These are phyloP conservation scores for Zea luxurians DNA, from an alignment of 176 grass and related monocot genomes.

Conservation along the genomic window DNA sequence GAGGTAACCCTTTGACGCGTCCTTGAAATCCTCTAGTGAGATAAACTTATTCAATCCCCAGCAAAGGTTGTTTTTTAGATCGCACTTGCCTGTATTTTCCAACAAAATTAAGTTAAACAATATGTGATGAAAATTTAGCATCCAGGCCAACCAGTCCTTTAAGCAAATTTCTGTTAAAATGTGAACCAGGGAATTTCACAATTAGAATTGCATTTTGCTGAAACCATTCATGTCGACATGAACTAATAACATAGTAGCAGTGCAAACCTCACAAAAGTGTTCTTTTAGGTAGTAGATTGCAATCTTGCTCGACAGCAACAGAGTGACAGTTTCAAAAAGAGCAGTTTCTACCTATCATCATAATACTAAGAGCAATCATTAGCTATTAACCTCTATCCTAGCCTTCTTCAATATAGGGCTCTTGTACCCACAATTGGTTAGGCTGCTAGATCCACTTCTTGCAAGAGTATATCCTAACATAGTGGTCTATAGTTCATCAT, in stretches of 20 bases:
- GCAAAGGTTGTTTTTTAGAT: neutral
- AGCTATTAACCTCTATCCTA: too few species aligned
- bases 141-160: neutral
- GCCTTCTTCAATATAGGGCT: neutral
- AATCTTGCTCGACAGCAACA: too few species aligned
- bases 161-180: neutral
- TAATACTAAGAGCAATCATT: too few species aligned
- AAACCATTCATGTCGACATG: too few species aligned
- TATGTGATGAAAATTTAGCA: neutral
- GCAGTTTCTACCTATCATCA: too few species aligned
- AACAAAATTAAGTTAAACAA: neutral
- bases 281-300: too few species aligned
- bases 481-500: neutral
- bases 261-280: too few species aligned
- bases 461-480: neutral
- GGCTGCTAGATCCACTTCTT: constrained; percentile 54
- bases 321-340: too few species aligned
- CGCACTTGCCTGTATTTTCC: neutral
- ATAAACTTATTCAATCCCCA: neutral
- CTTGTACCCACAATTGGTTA: constrained; percentile 51
- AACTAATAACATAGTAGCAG: too few species aligned
- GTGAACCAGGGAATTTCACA: neutral
- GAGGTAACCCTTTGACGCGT: neutral
- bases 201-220: too few species aligned
- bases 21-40: neutral